These are phyloP conservation scores for Clavispora vitiphila DNA, from an alignment of 805 yeast species.

Conservation along the genomic window DNA sequence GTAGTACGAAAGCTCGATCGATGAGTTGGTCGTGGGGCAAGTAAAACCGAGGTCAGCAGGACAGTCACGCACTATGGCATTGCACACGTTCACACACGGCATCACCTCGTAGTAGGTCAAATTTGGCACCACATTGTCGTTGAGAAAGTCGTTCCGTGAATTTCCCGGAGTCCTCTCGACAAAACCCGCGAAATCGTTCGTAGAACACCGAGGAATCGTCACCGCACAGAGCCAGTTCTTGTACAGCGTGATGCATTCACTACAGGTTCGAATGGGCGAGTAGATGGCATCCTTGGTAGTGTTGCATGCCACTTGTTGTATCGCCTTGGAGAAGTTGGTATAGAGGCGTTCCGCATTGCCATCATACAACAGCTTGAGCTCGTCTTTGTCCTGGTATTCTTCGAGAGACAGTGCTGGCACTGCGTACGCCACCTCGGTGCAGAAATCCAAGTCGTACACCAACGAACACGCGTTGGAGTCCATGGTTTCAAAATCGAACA, in stretches of 20 bases:
- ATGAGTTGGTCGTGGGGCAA: conserved; percentile 54
- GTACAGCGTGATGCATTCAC: conserved; percentile 66
- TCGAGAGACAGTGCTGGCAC: conserved; percentile 51
- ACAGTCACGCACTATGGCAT: conserved; percentile 75
- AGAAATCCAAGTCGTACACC: conserved; percentile 70
- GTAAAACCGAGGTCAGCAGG: conserved; percentile 70
- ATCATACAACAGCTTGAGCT: conserved; percentile 49
- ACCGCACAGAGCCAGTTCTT: conserved; percentile 88
- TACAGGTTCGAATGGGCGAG: conserved; percentile 72
- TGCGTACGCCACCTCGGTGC: conserved; percentile 78
- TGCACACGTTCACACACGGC: conserved; percentile 83
- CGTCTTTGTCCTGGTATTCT: conserved; percentile 8
- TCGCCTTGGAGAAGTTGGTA: conserved; percentile 65
- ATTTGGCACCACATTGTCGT: conserved; percentile 47
- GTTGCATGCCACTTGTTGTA: conserved; percentile 75
- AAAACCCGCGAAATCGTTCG: conserved; percentile 41
- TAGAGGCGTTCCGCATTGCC: conserved; percentile 50
- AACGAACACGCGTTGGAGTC: conserved; percentile 59
- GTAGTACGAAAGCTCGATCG: conserved; percentile 38
- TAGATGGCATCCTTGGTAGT: conserved; percentile 58
- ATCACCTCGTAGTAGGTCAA: conserved; percentile 68
- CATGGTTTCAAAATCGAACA: conserved; percentile 54
- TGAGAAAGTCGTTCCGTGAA: conserved; percentile 60
- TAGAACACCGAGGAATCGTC: conserved; percentile 80
- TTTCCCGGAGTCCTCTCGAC: conserved; percentile 39